Percentiles rank a stretch among this genome's conserved stretches.
Evolutionary conservation across 768 basidiomycete species (phyloP).

Genomic region (Candolleomyces eurysporus): DNA sequence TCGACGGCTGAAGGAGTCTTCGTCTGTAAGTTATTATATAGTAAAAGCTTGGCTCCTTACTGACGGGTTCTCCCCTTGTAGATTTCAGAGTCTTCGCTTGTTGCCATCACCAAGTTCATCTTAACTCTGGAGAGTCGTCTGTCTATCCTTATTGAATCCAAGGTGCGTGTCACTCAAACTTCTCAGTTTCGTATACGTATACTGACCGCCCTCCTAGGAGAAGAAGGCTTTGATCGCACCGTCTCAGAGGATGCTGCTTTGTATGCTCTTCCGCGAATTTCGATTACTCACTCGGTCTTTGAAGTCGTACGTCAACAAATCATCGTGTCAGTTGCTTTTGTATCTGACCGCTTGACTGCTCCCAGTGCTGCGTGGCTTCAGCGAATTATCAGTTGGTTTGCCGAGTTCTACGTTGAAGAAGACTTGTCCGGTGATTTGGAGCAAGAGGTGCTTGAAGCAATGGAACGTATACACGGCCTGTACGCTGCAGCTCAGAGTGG

Average conservation of each 20-base stretch:
- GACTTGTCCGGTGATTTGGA: slow-evolving; percentile 39
- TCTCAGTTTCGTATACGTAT: no score
- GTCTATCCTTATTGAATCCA: slow-evolving; percentile 53
- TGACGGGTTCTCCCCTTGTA: slow-evolving; percentile 10
- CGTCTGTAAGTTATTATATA: slow-evolving; percentile 8
- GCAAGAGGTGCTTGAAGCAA: slow-evolving; percentile 39
- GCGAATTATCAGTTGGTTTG: slow-evolving; percentile 43
- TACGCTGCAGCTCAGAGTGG: slow-evolving; percentile 52
- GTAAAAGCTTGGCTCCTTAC: neutral
- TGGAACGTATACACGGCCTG: slow-evolving; percentile 44
- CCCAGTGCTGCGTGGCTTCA: slow-evolving; percentile 47
- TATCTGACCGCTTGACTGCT: neutral
- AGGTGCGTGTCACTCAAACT: slow-evolving; percentile 34
- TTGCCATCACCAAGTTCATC: slow-evolving; percentile 45
- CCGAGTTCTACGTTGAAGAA: slow-evolving; percentile 32
- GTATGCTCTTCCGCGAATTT: slow-evolving; percentile 61
- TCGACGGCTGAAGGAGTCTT: slow-evolving; percentile 39
- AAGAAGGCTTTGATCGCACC: slow-evolving; percentile 45
- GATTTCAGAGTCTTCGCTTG: slow-evolving; percentile 27
- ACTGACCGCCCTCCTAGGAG: slow-evolving; percentile 37
- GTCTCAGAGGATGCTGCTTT: slow-evolving; percentile 59
- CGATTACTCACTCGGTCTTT: slow-evolving; percentile 61
- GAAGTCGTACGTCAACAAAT: slow-evolving; percentile 47
- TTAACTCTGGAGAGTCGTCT: slow-evolving; percentile 55
- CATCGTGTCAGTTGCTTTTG: neutral